Percentiles rank a stretch among this genome's conserved stretches.
Conservation (phyloP, 192 early-diverging fungal species). For the Entomortierella parvispora region DNA sequence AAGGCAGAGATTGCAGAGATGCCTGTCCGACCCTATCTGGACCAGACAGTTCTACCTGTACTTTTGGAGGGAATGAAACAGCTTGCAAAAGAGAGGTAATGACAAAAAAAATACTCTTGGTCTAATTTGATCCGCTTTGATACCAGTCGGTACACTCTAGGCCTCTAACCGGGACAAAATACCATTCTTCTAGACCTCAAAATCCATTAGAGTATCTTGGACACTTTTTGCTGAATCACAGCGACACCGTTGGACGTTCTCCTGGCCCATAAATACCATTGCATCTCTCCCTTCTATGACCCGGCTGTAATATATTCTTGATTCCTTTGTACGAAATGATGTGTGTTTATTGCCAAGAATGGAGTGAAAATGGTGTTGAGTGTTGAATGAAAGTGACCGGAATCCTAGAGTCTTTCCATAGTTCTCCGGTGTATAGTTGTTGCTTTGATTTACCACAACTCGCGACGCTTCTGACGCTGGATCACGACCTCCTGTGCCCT, state of each 20-base stretch:
- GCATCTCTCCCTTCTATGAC: too few species aligned
- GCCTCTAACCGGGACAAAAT: neutral
- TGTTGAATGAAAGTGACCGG: too few species aligned
- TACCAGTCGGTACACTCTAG: neutral
- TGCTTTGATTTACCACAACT: slow-evolving; percentile 30
- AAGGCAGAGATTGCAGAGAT: slow-evolving; percentile 38
- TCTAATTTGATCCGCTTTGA: neutral
- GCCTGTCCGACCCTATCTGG: slow-evolving; percentile 60
- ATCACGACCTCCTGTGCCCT: slow-evolving; percentile 41
- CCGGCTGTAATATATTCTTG: too few species aligned
- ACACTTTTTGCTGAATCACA: slow-evolving; percentile 50
- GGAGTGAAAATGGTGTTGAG: too few species aligned
- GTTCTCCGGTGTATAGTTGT: neutral
- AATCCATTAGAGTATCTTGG: slow-evolving; percentile 61
- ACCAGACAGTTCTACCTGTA: slow-evolving; percentile 61
- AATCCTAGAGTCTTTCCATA: too few species aligned
- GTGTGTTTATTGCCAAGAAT: too few species aligned
- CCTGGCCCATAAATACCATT: slow-evolving; percentile 24
- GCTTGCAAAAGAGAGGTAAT: slow-evolving; percentile 60
- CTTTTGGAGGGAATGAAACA: slow-evolving; percentile 63
- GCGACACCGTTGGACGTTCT: slow-evolving; percentile 39
- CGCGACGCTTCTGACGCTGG: slow-evolving; percentile 52
- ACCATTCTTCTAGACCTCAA: slow-evolving; percentile 41
- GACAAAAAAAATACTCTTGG: neutral
- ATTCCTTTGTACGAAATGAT: too few species aligned